Percentiles rank a stretch among this genome's conserved stretches.
Conservation (phyloP, 345 rosid genomes). For the Angophora floribunda region DNA sequence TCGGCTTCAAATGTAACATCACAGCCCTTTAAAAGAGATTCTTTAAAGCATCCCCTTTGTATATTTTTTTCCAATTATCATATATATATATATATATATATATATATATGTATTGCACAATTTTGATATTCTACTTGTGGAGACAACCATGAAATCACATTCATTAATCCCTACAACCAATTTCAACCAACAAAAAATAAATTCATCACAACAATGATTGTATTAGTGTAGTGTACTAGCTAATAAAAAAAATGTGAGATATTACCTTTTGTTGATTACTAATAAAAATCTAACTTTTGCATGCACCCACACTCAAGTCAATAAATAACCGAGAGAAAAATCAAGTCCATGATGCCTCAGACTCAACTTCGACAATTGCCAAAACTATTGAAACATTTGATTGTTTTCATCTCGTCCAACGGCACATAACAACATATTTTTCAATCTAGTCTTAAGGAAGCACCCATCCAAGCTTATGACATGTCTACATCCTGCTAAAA, state of each 20-base stretch:
- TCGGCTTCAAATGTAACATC: too few species aligned
- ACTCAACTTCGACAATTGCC: not conserved
- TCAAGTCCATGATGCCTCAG: not conserved
- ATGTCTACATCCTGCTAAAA: rapidly evolving
- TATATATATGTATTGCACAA: too few species aligned
- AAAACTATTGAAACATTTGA: not conserved
- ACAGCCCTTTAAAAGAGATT: too few species aligned
- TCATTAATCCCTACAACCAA: too few species aligned
- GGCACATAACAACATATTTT: not conserved
- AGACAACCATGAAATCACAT: too few species aligned
- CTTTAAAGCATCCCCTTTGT: too few species aligned
- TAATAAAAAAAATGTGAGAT: not conserved
- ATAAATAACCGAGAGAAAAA: not conserved
- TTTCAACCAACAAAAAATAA: too few species aligned
- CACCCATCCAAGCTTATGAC: not conserved
- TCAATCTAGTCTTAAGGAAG: not conserved
- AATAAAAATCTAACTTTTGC: not conserved
- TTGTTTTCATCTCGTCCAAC: not conserved
- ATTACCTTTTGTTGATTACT: not conserved
- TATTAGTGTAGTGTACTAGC: too few species aligned
- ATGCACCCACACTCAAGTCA: not conserved
- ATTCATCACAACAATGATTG: not conserved
- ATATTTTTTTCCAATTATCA: too few species aligned
- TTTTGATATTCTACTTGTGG: too few species aligned
- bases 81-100: too few species aligned